Percentiles rank a stretch among this genome's conserved stretches.
Evolutionary conservation across 2,329 filamentous ascomycete genomes (phyloP).

Genomic region (Colletotrichum tanaceti): DNA sequence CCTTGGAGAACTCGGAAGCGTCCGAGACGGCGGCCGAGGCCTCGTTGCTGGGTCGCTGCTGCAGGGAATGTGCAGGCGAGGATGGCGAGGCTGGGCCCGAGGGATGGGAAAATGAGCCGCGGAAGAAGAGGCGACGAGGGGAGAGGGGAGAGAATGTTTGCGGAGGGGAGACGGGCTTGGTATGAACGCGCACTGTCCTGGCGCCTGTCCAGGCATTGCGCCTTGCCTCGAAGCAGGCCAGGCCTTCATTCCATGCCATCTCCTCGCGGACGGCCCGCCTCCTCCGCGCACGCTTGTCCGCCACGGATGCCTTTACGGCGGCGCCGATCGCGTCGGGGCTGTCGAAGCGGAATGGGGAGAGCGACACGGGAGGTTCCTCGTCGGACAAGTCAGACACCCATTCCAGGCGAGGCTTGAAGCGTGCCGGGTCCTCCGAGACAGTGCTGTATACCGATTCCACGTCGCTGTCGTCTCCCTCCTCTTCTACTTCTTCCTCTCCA

Average conservation of each 20-base stretch:
- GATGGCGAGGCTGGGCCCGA: constrained; percentile 45
- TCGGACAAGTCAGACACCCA: constrained; percentile 70
- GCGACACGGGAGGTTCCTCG: constrained; percentile 53
- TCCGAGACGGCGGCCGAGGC: constrained; percentile 55
- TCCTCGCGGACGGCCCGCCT: constrained; percentile 71
- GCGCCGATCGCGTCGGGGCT: constrained; percentile 60
- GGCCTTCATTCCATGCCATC: constrained; percentile 81
- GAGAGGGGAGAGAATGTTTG: constrained; percentile 59
- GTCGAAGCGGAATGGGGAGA: constrained; percentile 64
- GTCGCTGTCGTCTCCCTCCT: constrained; percentile 55
- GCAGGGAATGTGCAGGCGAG: constrained; percentile 40
- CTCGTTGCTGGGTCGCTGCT: constrained; percentile 46
- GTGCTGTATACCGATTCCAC: constrained; percentile 66
- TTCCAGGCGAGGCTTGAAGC: constrained; percentile 63
- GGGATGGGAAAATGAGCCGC: constrained; percentile 57
- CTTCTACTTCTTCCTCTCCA: constrained; percentile 52
- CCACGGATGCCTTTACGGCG: constrained; percentile 54
- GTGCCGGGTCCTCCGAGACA: constrained; percentile 65
- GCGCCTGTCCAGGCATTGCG: constrained; percentile 90
- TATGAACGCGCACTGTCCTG: constrained; percentile 65
- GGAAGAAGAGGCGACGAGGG: constrained; percentile 63
- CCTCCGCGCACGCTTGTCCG: constrained; percentile 65
- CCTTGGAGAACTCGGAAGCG: constrained; percentile 56
- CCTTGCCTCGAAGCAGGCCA: constrained; percentile 81
- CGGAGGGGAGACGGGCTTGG: constrained; percentile 55